Evolutionary conservation across 352 stramenopile species (phyloP).

Genomic region (Blastocystis sp.): DNA sequence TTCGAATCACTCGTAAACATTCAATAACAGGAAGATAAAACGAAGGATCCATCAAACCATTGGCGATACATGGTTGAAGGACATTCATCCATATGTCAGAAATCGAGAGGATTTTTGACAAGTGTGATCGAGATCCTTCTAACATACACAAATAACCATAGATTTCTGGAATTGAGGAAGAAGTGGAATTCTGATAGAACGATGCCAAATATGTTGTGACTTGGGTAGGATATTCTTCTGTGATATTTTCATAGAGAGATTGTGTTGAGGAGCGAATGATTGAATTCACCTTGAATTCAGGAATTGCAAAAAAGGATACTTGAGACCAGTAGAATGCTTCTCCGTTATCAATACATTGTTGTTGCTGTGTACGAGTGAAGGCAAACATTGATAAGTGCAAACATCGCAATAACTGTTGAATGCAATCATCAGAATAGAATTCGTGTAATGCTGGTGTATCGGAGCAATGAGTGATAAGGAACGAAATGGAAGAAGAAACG

Average conservation of each 20-base stretch:
- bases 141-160: slow-evolving; percentile 45
- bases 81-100: background rate
- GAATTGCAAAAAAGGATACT: background rate
- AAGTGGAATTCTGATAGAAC: background rate
- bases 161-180: background rate
- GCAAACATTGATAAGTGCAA: slow-evolving; percentile 26
- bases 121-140: background rate
- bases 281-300: background rate
- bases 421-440: background rate
- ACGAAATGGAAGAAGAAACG: background rate
- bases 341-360: background rate
- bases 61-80: background rate
- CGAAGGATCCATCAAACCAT: background rate
- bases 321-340: background rate
- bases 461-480: background rate
- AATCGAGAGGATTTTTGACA: background rate
- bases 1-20: background rate
- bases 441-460: background rate
- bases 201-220: background rate
- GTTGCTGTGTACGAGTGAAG: background rate
- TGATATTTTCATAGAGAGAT: slow-evolving; percentile 5
- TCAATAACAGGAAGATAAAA: background rate
- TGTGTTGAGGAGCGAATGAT: background rate
- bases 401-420: background rate
- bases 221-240: background rate